Evolutionary conservation across 768 basidiomycete species (phyloP), one percentile per base, ranked within the genome.

Genomic region (Chalciporus sphaerocephalus): DNA sequence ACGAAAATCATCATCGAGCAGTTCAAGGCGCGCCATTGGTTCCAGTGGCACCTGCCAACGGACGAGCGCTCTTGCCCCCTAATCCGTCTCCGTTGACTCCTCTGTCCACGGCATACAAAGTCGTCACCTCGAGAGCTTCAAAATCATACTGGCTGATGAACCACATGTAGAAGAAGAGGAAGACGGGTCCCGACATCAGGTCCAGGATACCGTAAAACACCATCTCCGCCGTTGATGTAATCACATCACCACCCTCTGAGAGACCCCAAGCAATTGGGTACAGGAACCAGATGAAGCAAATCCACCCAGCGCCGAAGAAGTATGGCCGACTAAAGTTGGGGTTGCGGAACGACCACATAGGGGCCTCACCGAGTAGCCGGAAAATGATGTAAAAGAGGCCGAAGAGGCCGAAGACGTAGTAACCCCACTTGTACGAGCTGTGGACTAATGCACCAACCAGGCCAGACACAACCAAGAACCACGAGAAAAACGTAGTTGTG

Each of bases 261-360:
- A 76, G 64, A 39, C 73, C 79, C 80, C 79, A 81, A 20, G 68
- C 70, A 50, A 82, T 72, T 9, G 80, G 76, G 64, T 81, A 81
- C n/a, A 78, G 52, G 46, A 75, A 44, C 74, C 76, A 80, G 52
- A 81, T 66, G 62, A 79, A 69, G n/a, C 72, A 66, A 48, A 82
- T 66, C 64, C 71, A 71, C 12, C 51, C 53, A 3, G 75, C 71
- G n/a, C 70, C 69, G 16, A 44, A 21, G 13, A 62, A 46, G 54
- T 67, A 72, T 5, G 60, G 58, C 5, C 21, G 15, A 15, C 60
- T 64, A 23, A 65, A 58, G 9, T 42, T 43, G 0, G 44, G 54
- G 10, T 55, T 53, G 28, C 59, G 51, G 57, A 62, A 67, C 17
- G 58, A 55, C 16, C 50, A 57, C 38, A 56, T 49, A 10, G 55